Conservation (phyloP, 164 flowering plant genomes). For the Magnolia kwangsiensis region DNA sequence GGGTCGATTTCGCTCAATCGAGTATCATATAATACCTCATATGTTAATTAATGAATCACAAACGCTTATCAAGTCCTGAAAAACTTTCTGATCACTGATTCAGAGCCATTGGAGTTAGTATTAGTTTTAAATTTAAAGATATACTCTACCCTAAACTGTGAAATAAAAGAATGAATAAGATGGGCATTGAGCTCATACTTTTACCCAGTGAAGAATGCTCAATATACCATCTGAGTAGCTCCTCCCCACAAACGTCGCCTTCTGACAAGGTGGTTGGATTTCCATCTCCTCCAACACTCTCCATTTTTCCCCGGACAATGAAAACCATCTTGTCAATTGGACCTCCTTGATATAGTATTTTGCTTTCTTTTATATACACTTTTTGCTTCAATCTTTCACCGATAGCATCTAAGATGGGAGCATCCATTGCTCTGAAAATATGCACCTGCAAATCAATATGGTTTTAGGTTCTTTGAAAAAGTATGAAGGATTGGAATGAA, state of each 20-base stretch:
- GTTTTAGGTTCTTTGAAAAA: background rate
- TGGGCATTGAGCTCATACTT: constrained; percentile 33
- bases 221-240: constrained; percentile 84
- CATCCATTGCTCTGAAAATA: constrained; percentile 66
- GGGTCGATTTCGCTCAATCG: too few species aligned
- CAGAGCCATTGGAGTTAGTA: background rate
- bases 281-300: constrained; percentile 48
- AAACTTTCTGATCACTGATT: background rate
- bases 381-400: constrained; percentile 65
- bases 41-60: background rate
- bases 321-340: constrained; percentile 62
- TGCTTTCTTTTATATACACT: constrained; percentile 61
- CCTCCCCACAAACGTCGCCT: constrained; percentile 84
- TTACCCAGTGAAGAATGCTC: constrained; percentile 50
- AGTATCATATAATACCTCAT: background rate
- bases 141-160: background rate
- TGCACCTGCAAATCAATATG: constrained; percentile 43
- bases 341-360: constrained; percentile 47
- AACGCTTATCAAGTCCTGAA: background rate
- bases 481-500: background rate
- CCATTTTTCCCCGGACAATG: constrained; percentile 67
- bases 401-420: constrained; percentile 63
- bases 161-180: background rate
- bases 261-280: constrained; percentile 39
- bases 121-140: too few species aligned